phyloP scores from a whole-genome alignment of 176 grass and related monocot species.

The Eleusine coracana region DNA sequence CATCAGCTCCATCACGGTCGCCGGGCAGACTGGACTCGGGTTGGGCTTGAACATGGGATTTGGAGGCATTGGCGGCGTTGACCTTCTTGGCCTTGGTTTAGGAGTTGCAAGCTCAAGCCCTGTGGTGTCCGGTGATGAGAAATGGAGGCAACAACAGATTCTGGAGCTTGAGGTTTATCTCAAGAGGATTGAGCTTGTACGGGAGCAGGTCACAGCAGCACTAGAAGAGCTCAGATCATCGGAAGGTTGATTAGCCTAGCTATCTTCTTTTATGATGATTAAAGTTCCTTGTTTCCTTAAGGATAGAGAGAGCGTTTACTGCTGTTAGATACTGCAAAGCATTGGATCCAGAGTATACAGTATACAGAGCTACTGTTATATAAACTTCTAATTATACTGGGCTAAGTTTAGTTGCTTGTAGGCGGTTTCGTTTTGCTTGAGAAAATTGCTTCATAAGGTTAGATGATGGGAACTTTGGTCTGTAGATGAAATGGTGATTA shows the following conservation, averaged over 20 bases:
- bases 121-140: slow-evolving; percentile 44
- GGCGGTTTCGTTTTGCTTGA: not conserved
- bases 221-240: slow-evolving; percentile 67
- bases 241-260: slow-evolving; percentile 36
- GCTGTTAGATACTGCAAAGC: not conserved
- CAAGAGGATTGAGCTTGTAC: slow-evolving; percentile 73
- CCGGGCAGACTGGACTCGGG: slow-evolving; percentile 43
- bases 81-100: slow-evolving; percentile 32
- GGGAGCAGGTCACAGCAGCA: slow-evolving; percentile 58
- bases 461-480: slow-evolving; percentile 23
- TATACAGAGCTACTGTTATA: slow-evolving; percentile 19
- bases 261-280: slow-evolving; percentile 20
- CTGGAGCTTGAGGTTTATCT: slow-evolving; percentile 89
- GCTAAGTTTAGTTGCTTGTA: slow-evolving; percentile 27
- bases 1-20: slow-evolving; percentile 49
- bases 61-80: slow-evolving; percentile 21
- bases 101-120: slow-evolving; percentile 22
- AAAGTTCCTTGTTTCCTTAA: not conserved
- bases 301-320: not conserved
- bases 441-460: slow-evolving; percentile 11
- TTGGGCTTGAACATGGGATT: slow-evolving; percentile 48
- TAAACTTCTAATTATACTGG: slow-evolving; percentile 34
- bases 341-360: not conserved
- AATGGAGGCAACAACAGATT: slow-evolving; percentile 82
- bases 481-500: slow-evolving; percentile 13